Evolutionary conservation across 2,329 filamentous ascomycete species (phyloP).

Genomic region (Lojkania enalia): DNA sequence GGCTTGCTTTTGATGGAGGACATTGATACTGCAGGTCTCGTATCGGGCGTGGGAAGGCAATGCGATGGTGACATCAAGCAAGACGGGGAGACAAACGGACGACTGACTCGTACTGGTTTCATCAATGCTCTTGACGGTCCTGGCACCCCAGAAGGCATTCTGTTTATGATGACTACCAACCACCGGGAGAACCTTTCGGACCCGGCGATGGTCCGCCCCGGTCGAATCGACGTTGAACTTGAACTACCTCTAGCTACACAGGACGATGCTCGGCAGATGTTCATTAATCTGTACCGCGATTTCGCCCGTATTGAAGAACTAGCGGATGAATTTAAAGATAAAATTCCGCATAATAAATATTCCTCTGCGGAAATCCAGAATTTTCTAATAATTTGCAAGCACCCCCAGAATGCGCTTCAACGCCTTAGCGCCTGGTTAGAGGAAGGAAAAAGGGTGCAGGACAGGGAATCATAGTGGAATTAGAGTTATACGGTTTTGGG

Average conservation of each 20-base stretch:
- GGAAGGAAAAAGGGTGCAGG: no score
- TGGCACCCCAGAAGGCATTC: conserved; percentile 74
- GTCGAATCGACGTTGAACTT: conserved; percentile 70
- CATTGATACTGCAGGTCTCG: conserved; percentile 52
- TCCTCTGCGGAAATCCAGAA: conserved; percentile 59
- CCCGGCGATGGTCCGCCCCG: conserved; percentile 72
- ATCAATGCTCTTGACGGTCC: conserved; percentile 85
- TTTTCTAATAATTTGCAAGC: conserved; percentile 55
- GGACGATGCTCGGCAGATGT: conserved; percentile 49
- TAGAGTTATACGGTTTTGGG: no score
- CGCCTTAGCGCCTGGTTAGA: no score
- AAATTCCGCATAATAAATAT: conserved; percentile 52
- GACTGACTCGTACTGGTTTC: conserved; percentile 64
- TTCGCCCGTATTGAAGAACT: conserved; percentile 22
- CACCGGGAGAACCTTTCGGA: conserved; percentile 73
- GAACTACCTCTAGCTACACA: conserved; percentile 57
- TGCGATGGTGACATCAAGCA: conserved; percentile 4
- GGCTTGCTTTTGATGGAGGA: conserved; percentile 54
- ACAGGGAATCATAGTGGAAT: no score
- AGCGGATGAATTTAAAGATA: conserved; percentile 50
- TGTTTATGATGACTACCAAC: conserved; percentile 84
- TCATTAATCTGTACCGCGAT: conserved; percentile 45
- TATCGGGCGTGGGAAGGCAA: conserved; percentile 39
- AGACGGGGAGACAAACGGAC: conserved; percentile 11
- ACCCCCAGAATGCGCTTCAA: no score